Evolutionary conservation across 2,329 filamentous ascomycete genomes (phyloP).

Genomic region (Elsinoe perseae): DNA sequence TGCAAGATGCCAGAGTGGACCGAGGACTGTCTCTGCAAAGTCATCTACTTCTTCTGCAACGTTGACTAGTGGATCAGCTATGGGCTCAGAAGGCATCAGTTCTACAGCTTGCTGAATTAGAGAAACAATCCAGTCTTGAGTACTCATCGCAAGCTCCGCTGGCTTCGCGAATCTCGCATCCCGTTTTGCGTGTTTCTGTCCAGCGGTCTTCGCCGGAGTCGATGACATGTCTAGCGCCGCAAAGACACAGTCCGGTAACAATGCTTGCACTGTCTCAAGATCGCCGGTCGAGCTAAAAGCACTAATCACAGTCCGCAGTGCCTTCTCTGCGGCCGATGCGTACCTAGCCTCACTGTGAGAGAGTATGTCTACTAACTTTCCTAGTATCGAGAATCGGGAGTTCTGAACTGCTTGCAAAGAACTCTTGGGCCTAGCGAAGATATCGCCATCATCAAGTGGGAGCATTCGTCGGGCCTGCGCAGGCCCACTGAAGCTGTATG

Average conservation of each 20-base stretch:
- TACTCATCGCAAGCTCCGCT: not conserved
- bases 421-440: not conserved
- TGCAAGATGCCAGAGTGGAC: conserved; percentile 73
- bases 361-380: not conserved
- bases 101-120: not conserved
- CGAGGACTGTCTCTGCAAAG: conserved; percentile 15
- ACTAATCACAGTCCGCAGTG: not conserved
- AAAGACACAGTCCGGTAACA: conserved; percentile 52
- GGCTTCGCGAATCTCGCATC: not conserved
- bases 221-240: not conserved
- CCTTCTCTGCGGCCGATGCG: not conserved
- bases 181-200: not conserved
- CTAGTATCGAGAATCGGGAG: not conserved
- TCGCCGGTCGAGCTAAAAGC: not conserved
- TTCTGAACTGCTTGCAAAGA: not conserved
- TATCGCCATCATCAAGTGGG: not conserved
- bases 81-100: conserved; percentile 32
- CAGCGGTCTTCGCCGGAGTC: not conserved
- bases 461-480: not conserved
- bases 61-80: conserved; percentile 55
- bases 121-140: not conserved
- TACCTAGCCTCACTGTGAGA: not conserved
- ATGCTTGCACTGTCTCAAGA: conserved; percentile 48
- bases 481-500: conserved; percentile 28
- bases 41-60: conserved; percentile 1